These are phyloP conservation scores for Penicillium psychrosexuale DNA, from an alignment of 2,329 filamentous ascomycete genomes.

Conservation along the genomic window DNA sequence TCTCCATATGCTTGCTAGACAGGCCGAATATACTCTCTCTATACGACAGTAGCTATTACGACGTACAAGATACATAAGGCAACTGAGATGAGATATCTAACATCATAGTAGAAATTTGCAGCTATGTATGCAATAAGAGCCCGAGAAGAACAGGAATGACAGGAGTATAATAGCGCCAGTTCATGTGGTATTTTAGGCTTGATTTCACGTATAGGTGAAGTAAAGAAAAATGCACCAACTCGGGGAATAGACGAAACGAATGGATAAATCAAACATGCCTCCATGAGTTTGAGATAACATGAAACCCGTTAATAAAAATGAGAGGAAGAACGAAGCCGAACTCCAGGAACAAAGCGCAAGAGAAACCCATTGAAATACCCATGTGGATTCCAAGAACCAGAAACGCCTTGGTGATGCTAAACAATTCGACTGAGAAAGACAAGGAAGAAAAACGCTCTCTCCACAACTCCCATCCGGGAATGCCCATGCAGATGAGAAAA, in stretches of 20 bases:
- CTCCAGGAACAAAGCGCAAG: constrained; percentile 5
- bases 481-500: constrained; percentile 6
- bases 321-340: constrained; percentile 6
- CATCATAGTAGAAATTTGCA: no score
- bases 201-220: background rate
- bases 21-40: background rate
- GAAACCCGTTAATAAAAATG: constrained; percentile 1
- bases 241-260: background rate
- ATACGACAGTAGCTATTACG: background rate
- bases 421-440: background rate
- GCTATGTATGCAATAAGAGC: no score
- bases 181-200: background rate
- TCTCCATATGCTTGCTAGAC: background rate
- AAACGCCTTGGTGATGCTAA: constrained; percentile 20
- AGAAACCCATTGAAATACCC: constrained; percentile 4
- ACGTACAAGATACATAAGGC: background rate
- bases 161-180: background rate
- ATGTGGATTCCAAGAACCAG: constrained; percentile 3
- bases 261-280: background rate
- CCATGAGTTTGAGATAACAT: constrained; percentile 1
- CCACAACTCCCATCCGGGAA: background rate
- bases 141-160: no score
- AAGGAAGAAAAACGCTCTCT: background rate
- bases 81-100: no score
- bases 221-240: background rate